Percentiles rank a stretch among this genome's conserved stretches.
phyloP scores from a whole-genome alignment of 2,329 filamentous ascomycete genomes.

The Paraconiothyrium sp. region DNA sequence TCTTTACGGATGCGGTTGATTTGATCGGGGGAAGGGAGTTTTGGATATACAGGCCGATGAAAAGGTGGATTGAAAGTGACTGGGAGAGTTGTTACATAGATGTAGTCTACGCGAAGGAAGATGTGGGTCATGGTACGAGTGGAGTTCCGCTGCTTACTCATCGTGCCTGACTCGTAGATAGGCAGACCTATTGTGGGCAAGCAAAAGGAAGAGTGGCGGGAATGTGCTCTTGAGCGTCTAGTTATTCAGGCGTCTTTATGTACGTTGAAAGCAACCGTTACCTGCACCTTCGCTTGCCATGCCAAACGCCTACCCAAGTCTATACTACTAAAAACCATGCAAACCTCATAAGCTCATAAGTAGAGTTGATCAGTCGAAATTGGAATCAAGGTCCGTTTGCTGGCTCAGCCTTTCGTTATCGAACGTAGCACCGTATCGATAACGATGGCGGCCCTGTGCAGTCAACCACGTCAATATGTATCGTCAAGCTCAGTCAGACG shows the following conservation, averaged over 20 bases:
- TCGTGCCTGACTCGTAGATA: background rate
- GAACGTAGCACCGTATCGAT: slow-evolving; percentile 29
- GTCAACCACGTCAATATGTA: slow-evolving; percentile 42
- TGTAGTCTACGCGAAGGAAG: background rate
- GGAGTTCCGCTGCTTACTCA: slow-evolving; percentile 2
- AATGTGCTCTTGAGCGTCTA: background rate
- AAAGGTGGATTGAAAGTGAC: background rate
- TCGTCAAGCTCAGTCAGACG: slow-evolving; percentile 36
- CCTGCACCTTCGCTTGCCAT: background rate
- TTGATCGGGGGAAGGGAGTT: too few relatives aligned
- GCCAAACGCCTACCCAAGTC: background rate
- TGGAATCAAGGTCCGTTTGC: slow-evolving; percentile 30
- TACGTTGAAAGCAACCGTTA: background rate
- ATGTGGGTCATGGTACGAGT: background rate
- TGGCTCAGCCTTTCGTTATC: slow-evolving; percentile 36
- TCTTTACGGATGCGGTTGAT: too few relatives aligned
- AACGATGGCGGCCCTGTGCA: slow-evolving; percentile 28
- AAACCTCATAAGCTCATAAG: slow-evolving; percentile 1
- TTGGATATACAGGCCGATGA: background rate
- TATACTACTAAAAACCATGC: background rate
- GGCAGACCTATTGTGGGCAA: background rate
- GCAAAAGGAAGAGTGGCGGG: background rate
- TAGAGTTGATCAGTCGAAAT: slow-evolving; percentile 21
- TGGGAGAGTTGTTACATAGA: too few relatives aligned
- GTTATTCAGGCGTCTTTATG: background rate